phyloP scores from a whole-genome alignment of 306 rosid genomes.

The Trichosanthes truncata region DNA sequence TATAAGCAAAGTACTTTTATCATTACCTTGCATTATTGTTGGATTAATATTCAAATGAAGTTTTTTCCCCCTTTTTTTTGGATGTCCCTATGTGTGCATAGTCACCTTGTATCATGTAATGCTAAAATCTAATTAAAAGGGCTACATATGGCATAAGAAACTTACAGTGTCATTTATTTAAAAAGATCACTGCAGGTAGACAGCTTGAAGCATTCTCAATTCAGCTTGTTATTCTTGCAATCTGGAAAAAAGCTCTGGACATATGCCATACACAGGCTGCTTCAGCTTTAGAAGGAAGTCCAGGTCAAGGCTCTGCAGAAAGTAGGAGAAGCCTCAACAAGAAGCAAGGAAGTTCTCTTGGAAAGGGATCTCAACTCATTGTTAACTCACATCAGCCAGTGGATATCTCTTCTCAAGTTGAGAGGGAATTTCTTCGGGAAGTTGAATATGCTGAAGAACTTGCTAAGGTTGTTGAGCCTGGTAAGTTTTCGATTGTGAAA shows the following conservation, averaged over 20 bases:
- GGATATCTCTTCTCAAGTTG: slow-evolving; percentile 57
- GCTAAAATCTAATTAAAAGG: background rate
- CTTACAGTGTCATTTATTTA: background rate
- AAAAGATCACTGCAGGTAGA: slow-evolving; percentile 56
- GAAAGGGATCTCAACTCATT: slow-evolving; percentile 41
- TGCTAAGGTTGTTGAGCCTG: slow-evolving; percentile 79
- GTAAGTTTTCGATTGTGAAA: slow-evolving; percentile 29
- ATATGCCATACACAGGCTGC: slow-evolving; percentile 99
- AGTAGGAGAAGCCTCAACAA: slow-evolving; percentile 54
- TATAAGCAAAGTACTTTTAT: background rate
- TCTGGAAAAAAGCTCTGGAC: slow-evolving; percentile 95
- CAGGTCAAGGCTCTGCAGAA: slow-evolving; percentile 62
- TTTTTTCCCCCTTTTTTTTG: background rate
- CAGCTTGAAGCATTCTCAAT: slow-evolving; percentile 89
- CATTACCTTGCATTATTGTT: background rate
- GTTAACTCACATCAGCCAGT: slow-evolving; percentile 38
- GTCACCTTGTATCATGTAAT: background rate
- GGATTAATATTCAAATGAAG: background rate
- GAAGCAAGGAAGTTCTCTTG: slow-evolving; percentile 42
- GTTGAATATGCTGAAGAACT: slow-evolving; percentile 85
- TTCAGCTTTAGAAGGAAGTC: slow-evolving; percentile 97
- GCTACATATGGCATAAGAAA: background rate
- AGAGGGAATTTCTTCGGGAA: slow-evolving; percentile 75
- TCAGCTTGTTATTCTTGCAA: slow-evolving; percentile 96
- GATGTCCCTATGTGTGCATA: background rate